These are phyloP conservation scores for Lophium mytilinum DNA, from an alignment of 495 filamentous ascomycete species.

Conservation along the genomic window DNA sequence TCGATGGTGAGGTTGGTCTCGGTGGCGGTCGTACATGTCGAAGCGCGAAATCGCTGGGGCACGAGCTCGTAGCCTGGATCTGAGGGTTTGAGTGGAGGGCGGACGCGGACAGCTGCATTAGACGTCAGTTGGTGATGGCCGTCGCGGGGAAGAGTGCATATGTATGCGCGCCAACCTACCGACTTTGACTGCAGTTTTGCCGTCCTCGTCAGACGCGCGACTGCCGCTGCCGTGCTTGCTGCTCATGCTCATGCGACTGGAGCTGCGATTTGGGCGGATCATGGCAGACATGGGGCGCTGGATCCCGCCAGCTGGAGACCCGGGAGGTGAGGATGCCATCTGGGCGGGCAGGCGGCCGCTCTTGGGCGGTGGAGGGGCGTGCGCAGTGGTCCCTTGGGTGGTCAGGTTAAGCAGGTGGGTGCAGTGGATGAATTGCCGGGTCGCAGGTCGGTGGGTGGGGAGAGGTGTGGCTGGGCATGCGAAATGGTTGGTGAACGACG, in stretches of 20 bases:
- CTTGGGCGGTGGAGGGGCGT: slow-evolving; percentile 2
- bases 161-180: slow-evolving; percentile 54
- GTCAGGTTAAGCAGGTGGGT: not conserved
- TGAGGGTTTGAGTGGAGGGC: slow-evolving; percentile 71
- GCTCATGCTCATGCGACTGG: slow-evolving; percentile 82
- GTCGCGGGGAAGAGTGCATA: slow-evolving; percentile 4
- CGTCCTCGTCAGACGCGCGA: slow-evolving; percentile 87
- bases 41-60: slow-evolving; percentile 87
- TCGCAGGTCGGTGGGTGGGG: not conserved
- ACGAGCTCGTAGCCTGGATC: slow-evolving; percentile 94
- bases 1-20: slow-evolving; percentile 81
- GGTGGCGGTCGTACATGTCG: slow-evolving; percentile 83
- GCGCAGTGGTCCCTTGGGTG: slow-evolving; percentile 5
- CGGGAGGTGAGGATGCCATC: slow-evolving; percentile 53
- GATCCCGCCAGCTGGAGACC: slow-evolving; percentile 49
- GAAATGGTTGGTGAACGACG: slow-evolving; percentile 4
- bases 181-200: slow-evolving; percentile 96
- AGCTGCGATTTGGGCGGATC: slow-evolving; percentile 72
- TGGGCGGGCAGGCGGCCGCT: slow-evolving; percentile 14
- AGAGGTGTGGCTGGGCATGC: not conserved
- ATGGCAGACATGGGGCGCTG: slow-evolving; percentile 77
- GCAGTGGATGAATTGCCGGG: not conserved
- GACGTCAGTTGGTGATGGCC: slow-evolving; percentile 9
- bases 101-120: slow-evolving; percentile 77
- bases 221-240: slow-evolving; percentile 74